A percentile compares a stretch with the other conserved stretches of the same genome.
Conservation (phyloP, 176 grass and related monocot species). For the Puya raimondii region DNA sequence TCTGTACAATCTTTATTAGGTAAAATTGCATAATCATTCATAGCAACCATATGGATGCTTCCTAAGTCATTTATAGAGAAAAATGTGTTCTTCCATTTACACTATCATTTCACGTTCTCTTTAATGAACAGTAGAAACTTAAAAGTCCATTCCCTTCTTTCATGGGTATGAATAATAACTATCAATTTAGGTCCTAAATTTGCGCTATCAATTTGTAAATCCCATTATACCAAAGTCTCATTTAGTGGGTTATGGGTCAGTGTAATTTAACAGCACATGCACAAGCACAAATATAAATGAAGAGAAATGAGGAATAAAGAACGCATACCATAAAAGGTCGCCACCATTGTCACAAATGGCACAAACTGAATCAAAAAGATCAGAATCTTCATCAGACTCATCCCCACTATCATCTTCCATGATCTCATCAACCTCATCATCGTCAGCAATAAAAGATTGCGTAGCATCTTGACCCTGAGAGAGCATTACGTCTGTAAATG, state of each 20-base stretch:
- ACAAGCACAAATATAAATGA: constrained; percentile 8
- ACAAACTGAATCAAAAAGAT: constrained; percentile 47
- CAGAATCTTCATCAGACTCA: constrained; percentile 63
- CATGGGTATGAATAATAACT: no score
- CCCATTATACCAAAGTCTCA: constrained; percentile 4
- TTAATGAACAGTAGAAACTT: no score
- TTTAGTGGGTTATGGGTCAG: neutral
- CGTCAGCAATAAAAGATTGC: constrained; percentile 40
- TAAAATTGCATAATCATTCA: no score
- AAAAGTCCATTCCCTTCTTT: no score
- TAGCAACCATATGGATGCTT: no score
- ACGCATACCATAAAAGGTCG: constrained; percentile 42
- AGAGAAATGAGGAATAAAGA: constrained; percentile 5
- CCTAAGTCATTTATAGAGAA: no score
- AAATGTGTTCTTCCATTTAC: no score
- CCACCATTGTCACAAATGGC: constrained; percentile 64
- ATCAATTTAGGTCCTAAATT: no score
- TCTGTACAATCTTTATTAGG: no score
- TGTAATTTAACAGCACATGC: neutral
- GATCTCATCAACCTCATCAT: constrained; percentile 46
- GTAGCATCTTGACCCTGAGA: constrained; percentile 18
- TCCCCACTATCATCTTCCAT: constrained; percentile 15
- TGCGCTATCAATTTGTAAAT: neutral
- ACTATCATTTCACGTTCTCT: no score
- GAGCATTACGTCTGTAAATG: neutral